Evolutionary conservation across 495 filamentous ascomycete genomes (phyloP).

Genomic region (Penicillium angulare): DNA sequence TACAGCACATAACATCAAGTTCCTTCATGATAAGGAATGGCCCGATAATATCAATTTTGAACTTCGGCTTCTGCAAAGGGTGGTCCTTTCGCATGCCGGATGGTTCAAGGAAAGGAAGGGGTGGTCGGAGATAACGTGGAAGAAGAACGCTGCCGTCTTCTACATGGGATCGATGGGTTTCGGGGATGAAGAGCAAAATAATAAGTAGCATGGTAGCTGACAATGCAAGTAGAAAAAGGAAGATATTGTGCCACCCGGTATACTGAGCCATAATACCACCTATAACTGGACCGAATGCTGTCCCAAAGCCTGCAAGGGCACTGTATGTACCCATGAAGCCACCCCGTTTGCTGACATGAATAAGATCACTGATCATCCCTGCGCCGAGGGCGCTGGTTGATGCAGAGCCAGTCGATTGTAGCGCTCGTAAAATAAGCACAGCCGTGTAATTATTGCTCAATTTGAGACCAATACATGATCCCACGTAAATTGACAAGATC

Average conservation of each 20-base stretch:
- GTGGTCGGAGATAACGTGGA: conserved; percentile 38
- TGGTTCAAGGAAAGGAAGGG: conserved; percentile 19
- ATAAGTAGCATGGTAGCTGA: conserved; percentile 35
- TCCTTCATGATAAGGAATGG: too few species aligned
- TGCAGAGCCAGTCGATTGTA: conserved; percentile 50
- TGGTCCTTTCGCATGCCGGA: conserved; percentile 15
- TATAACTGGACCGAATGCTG: conserved; percentile 59
- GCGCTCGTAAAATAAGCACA: conserved; percentile 47
- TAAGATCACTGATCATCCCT: conserved; percentile 43
- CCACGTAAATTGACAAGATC: conserved; percentile 43
- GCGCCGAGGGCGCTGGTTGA: conserved; percentile 40
- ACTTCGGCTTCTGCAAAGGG: conserved; percentile 23
- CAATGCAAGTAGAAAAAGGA: conserved; percentile 71
- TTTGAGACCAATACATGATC: conserved; percentile 48
- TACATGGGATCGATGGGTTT: conserved; percentile 47
- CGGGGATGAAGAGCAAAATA: conserved; percentile 33
- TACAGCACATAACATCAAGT: too few species aligned
- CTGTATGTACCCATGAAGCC: conserved; percentile 40
- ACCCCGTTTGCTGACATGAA: conserved; percentile 43
- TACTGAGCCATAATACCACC: conserved; percentile 64
- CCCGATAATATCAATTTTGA: conserved; percentile 38
- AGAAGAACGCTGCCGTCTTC: conserved; percentile 46
- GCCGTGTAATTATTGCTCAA: conserved; percentile 43
- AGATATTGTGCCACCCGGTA: conserved; percentile 68
- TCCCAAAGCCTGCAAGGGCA: conserved; percentile 37